Evolutionary conservation across 2,329 filamentous ascomycete genomes (phyloP), one percentile per base, ranked within the genome.

Genomic region (Pestalotiopsis sp.): DNA sequence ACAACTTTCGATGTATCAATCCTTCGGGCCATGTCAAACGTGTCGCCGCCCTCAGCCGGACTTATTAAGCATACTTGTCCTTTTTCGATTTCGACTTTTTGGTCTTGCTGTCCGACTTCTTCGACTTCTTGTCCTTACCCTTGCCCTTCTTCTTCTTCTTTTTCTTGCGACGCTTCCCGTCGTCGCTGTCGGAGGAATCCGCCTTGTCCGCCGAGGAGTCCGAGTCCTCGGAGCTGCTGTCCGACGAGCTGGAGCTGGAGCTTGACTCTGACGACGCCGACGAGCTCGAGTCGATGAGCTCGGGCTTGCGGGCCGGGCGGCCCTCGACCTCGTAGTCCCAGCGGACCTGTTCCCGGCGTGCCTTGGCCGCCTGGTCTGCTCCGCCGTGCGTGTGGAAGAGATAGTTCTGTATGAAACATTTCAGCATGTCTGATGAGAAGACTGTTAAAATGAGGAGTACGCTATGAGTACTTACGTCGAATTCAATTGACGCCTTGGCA

Each of bases 281-380:
- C 1, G 67, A 68, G 36, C 41, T 52, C 17, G 40, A 49, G 27
- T 65, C 62, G 11, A 40, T 41, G 4, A 68, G 23, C 5, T 45
- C 14, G 2, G 12, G 31, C 20, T 25, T 56, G n/a, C 20, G 27
- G 2, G 23, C 62, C 4, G 27, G 67, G 7, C 67, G 52, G 4
- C 40, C 36, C n/a, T 27, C 23, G 14, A 65, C 17, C 27, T 68
- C 67, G 14, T 68, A 66, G 17, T 66, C 62, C 23, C 38, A 61
- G 13, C 67, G 31, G 2, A 66, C 38, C 4, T 68, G 67, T 2
- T 68, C 67, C 4, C n/a, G 64, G 23, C n/a, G 64, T 13, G 68
- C 52, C 58, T 69, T 69, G 27, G 49, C 66, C 9, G 49, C 17
- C 36, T 65, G 20, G 66, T 74, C 73, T 66, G 71, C 73, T 31